A percentile compares a stretch with the other conserved stretches of the same genome.
These are phyloP conservation scores for Botryosphaeria dothidea DNA, from an alignment of 2,329 filamentous ascomycete genomes.

Conservation along the genomic window DNA sequence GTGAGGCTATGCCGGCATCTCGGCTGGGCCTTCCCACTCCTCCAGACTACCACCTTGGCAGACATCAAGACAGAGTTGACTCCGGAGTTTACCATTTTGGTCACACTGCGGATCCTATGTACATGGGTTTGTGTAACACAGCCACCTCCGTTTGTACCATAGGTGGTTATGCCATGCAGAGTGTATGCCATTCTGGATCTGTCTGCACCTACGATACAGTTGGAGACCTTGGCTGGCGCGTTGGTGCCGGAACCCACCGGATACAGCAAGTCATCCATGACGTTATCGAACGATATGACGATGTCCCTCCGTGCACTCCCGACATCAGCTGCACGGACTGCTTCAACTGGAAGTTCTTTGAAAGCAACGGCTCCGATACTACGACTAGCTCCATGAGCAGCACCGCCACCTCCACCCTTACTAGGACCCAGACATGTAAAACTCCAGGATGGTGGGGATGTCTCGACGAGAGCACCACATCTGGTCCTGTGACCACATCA, in stretches of 20 bases:
- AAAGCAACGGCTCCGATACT: conserved; percentile 82
- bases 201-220: conserved; percentile 94
- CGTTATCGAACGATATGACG: conserved; percentile 80
- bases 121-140: conserved; percentile 89
- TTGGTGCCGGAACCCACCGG: conserved; percentile 87
- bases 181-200: conserved; percentile 83
- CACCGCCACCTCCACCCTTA: conserved; percentile 61
- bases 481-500: conserved; percentile 46
- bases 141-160: conserved; percentile 87
- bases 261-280: conserved; percentile 87
- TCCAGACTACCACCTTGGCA: conserved; percentile 70
- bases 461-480: conserved; percentile 63
- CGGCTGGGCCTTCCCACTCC: conserved; percentile 84
- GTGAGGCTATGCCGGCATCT: conserved; percentile 82
- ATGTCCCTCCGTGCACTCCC: conserved; percentile 72
- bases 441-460: conserved; percentile 93
- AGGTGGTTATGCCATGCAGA: conserved; percentile 90
- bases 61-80: conserved; percentile 54
- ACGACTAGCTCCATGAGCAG: conserved; percentile 61
- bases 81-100: conserved; percentile 90
- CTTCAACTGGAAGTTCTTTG: conserved; percentile 89
- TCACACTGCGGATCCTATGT: conserved; percentile 93
- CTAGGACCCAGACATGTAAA: conserved; percentile 81
- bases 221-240: conserved; percentile 85
- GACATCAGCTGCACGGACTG: conserved; percentile 85